These are phyloP conservation scores for Schizopora paradoxa DNA, from an alignment of 1,284 basidiomycete genomes.

Conservation along the genomic window DNA sequence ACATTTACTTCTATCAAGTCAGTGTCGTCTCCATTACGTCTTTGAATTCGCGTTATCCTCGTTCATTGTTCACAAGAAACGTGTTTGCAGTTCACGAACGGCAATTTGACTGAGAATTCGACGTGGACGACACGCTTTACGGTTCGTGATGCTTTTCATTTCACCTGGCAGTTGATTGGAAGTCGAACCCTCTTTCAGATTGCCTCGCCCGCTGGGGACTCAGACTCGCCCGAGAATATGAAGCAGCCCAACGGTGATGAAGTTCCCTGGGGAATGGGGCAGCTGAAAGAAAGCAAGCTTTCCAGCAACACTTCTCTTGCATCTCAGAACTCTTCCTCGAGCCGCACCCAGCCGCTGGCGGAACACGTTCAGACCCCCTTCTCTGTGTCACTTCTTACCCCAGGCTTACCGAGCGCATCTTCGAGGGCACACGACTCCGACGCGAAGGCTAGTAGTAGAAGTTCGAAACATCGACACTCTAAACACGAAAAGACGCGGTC, in stretches of 20 bases:
- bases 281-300: slow-evolving; percentile 1
- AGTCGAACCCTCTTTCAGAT: slow-evolving; percentile 27
- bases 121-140: slow-evolving; percentile 38
- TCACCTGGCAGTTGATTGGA: neutral
- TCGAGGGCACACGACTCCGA: too few species aligned
- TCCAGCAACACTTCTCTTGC: neutral
- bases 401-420: too few species aligned
- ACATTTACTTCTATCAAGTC: slow-evolving; percentile 39
- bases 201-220: slow-evolving; percentile 26
- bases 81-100: slow-evolving; percentile 29
- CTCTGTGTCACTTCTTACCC: too few species aligned
- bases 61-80: neutral
- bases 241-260: slow-evolving; percentile 32
- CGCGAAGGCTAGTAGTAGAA: too few species aligned
- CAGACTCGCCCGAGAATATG: slow-evolving; percentile 25
- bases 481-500: too few species aligned
- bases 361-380: too few species aligned
- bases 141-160: slow-evolving; percentile 21
- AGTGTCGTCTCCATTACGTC: neutral
- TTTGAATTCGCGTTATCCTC: slow-evolving; percentile 1
- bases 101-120: slow-evolving; percentile 24
- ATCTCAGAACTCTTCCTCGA: neutral
- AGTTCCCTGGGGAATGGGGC: slow-evolving; percentile 30
- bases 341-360: too few species aligned
- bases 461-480: too few species aligned